Base-by-base conservation (phyloP, 2,329 filamentous ascomycete genomes). In the Nectriaceae sp. region DNA sequence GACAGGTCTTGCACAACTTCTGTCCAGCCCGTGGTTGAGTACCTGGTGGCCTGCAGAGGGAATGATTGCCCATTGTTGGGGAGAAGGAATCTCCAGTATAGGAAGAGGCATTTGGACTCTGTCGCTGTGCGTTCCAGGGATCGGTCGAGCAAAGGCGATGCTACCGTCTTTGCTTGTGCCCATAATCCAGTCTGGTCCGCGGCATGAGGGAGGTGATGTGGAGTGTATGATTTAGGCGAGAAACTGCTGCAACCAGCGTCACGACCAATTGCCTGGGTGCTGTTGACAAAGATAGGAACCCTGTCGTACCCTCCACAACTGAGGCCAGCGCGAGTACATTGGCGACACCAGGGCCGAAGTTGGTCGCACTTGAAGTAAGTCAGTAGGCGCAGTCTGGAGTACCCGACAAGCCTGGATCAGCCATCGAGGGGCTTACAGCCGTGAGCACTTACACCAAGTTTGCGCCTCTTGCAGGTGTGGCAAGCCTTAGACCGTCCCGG, bases 401-500 rank as follows among this genome's bases (percentile, higher is more conserved):
- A n/a, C n/a, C n/a, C n/a, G n/a, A n/a, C n/a, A n/a, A n/a, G n/a
- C n/a, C n/a, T n/a, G n/a, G n/a, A n/a, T n/a, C n/a, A n/a, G n/a
- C n/a, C n/a, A n/a, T 31, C 10, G 8, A 31, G 26, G 15, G 15
- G 26, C 8, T 15, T 31, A 15, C 26, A 31, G 10, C 10, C 26
- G 26, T 31, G 15, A 15, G 39, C 5, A 44, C 49, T 46, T 33
- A 54, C 52, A 6, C 49, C 52, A 18, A 47, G 52, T 40, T 42
- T 46, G 19, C 52, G 47, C 33, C 33, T 52, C 15, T 46, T 42
- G 21, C 46, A 54, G 21, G 52, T 52, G 11, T 46, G 37, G 21
- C 52, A 54, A 3, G 33, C 52, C 35, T 51, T 47, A 4, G 46
- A 49, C 6, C 53, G 36, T 19, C 47, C 46, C 18, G 39, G 47